Evolutionary conservation across 2,329 filamentous ascomycete genomes (phyloP).

Genomic region (Colletotrichum spinosum): DNA sequence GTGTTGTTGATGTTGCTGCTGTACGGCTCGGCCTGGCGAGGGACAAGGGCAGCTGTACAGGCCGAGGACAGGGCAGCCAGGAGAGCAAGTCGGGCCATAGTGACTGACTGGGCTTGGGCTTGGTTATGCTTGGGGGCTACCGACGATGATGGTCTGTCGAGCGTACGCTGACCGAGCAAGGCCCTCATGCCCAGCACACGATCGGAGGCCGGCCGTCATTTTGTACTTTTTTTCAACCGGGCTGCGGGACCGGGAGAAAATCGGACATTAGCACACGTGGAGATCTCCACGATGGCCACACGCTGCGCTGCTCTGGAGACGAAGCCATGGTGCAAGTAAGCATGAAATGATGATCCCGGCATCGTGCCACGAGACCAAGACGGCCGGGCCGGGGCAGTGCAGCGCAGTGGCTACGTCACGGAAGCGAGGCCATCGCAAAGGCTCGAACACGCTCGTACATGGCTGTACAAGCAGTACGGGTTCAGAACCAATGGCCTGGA

Average conservation of each 20-base stretch:
- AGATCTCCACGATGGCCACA: neutral
- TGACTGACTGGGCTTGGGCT: neutral
- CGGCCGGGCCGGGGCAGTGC: slow-evolving; percentile 11
- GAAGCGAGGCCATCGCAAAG: slow-evolving; percentile 12
- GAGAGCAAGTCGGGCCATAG: slow-evolving; percentile 29
- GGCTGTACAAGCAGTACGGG: too few relatives aligned
- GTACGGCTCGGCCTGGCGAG: slow-evolving; percentile 20
- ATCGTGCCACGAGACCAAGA: slow-evolving; percentile 30
- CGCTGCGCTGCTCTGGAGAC: slow-evolving; percentile 13
- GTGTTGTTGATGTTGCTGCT: slow-evolving; percentile 13
- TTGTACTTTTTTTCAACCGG: slow-evolving; percentile 24
- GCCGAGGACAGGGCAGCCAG: slow-evolving; percentile 25
- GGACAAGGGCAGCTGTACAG: slow-evolving; percentile 29
- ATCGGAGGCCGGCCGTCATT: slow-evolving; percentile 4
- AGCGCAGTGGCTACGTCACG: slow-evolving; percentile 28
- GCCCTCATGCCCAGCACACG: too few relatives aligned
- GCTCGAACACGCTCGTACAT: neutral
- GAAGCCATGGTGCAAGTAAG: slow-evolving; percentile 21
- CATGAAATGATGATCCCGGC: slow-evolving; percentile 13
- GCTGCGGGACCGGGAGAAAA: slow-evolving; percentile 13
- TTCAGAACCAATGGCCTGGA: slow-evolving; percentile 27
- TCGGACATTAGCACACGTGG: slow-evolving; percentile 17
- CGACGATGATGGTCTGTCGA: slow-evolving; percentile 1
- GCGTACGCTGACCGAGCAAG: slow-evolving; percentile 7
- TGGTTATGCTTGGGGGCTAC: neutral